These are phyloP conservation scores for Wickerhamomyces chambardii DNA, from an alignment of 805 yeast species.

Conservation along the genomic window DNA sequence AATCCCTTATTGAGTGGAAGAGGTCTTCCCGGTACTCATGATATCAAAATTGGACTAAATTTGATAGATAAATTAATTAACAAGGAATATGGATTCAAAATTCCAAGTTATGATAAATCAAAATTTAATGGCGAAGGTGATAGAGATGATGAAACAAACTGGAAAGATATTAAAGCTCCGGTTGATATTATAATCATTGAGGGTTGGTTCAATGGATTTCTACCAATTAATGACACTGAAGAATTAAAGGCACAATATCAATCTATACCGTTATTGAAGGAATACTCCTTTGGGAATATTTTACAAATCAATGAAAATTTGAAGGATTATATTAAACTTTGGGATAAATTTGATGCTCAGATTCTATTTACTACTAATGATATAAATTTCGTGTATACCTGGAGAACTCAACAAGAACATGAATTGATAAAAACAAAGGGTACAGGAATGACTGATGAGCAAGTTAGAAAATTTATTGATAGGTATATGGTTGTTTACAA, in stretches of 20 bases:
- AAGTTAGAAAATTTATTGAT: constrained; percentile 62
- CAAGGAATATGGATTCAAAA: constrained; percentile 19
- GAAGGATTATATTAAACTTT: constrained; percentile 36
- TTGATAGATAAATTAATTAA: constrained; percentile 24
- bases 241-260: constrained; percentile 9
- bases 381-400: constrained; percentile 54
- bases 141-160: constrained; percentile 32
- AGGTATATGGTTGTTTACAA: constrained; percentile 84
- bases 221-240: constrained; percentile 25
- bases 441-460: constrained; percentile 69
- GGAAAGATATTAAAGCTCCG: constrained; percentile 28
- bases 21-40: constrained; percentile 95
- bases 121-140: constrained; percentile 72
- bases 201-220: constrained; percentile 92
- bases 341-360: constrained; percentile 53
- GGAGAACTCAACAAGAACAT: constrained; percentile 64
- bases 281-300: constrained; percentile 15
- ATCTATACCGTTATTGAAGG: constrained; percentile 13
- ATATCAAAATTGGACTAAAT: constrained; percentile 27
- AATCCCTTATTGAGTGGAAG: constrained; percentile 64
- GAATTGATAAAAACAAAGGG: constrained; percentile 31
- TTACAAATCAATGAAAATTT: constrained; percentile 44
- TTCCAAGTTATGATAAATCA: constrained; percentile 80
- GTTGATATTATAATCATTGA: constrained; percentile 71
- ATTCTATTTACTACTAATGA: constrained; percentile 53